Evolutionary conservation across 179 eudicot genomes (phyloP), one percentile per base, ranked within the genome.

Genomic region (Silene noctiflora): DNA sequence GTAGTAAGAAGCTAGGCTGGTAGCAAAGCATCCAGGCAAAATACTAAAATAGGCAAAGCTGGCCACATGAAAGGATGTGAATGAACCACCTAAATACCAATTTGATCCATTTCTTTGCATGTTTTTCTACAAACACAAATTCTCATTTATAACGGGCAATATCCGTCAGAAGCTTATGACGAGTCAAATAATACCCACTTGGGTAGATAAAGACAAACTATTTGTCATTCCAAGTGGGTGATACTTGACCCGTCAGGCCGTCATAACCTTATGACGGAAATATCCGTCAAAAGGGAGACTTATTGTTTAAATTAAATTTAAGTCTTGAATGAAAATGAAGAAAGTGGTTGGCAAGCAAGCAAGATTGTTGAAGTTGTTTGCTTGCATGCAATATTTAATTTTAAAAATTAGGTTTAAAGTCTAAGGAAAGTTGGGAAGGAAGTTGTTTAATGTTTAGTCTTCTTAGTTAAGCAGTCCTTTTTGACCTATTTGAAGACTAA

Each of bases 11-110:
- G 69, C 68, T 14, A 70, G 73, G 48, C 11, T 67, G 25, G 14
- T 42, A 65, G 58, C 17, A 39, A 68, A 68, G 72, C 72, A 69
- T 69, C 72, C 44, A 68, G 27, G 27, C 27, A 35, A 39, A 4
- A n/a, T n/a, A n/a, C n/a, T n/a, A n/a, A n/a, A n/a, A 42, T 69
- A 70, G 73, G 73, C 35, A 70, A 70, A 70, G 74, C 74, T 70
- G 74, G 74, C 21, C 61, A 70, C 74, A 70, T 51, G 74, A 70
- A 48, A 51, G 61, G 74, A 70, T 70, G 74, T 70, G 61, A 51
- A 70, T 70, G 12, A 48, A 70, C 35, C 61, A 70, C 74, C 72
- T 58, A 24, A 71, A 51, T 8, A 51, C 39, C 61, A 14, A 42
- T 70, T 22, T 67, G 7, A 64, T 21, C 31, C 19, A 22, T 48